A percentile compares a stretch with the other conserved stretches of the same genome.
Evolutionary conservation across 495 filamentous ascomycete species (phyloP).

Genomic region (Stereocaulon alpinum): DNA sequence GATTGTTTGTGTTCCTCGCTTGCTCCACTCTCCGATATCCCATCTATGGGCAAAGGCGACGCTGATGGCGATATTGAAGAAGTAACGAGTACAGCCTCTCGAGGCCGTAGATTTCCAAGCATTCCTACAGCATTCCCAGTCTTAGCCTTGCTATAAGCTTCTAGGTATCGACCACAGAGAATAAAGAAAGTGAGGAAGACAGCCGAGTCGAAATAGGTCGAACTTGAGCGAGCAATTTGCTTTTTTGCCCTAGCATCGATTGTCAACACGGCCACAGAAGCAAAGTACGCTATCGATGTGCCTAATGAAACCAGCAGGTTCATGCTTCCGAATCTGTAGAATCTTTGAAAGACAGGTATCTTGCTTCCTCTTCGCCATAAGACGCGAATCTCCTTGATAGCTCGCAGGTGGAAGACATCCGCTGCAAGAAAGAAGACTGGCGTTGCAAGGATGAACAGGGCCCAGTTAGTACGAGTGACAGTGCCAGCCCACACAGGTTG

Average conservation of each 20-base stretch:
- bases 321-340: conserved; percentile 95
- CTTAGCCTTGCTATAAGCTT: conserved; percentile 87
- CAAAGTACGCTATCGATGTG: conserved; percentile 79
- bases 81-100: conserved; percentile 61
- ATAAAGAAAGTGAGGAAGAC: conserved; percentile 91
- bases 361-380: conserved; percentile 75
- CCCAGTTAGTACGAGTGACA: conserved; percentile 69
- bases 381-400: conserved; percentile 65
- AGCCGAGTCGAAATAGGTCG: conserved; percentile 88
- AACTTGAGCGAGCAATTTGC: conserved; percentile 34
- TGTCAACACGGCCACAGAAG: conserved; percentile 70
- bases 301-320: conserved; percentile 86
- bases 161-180: conserved; percentile 67
- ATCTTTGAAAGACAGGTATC: conserved; percentile 62
- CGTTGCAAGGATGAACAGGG: conserved; percentile 76
- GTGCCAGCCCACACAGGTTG: conserved; percentile 57
- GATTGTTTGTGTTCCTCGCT: not conserved
- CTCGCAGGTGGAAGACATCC: conserved; percentile 73
- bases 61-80: not conserved
- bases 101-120: conserved; percentile 68
- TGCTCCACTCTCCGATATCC: not conserved
- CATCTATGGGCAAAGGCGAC: not conserved
- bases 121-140: conserved; percentile 80
- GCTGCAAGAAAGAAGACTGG: conserved; percentile 85
- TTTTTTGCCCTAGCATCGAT: conserved; percentile 45